These are phyloP conservation scores for Zasmidium citrigriseum DNA, from an alignment of 2,329 filamentous ascomycete species.

Conservation along the genomic window DNA sequence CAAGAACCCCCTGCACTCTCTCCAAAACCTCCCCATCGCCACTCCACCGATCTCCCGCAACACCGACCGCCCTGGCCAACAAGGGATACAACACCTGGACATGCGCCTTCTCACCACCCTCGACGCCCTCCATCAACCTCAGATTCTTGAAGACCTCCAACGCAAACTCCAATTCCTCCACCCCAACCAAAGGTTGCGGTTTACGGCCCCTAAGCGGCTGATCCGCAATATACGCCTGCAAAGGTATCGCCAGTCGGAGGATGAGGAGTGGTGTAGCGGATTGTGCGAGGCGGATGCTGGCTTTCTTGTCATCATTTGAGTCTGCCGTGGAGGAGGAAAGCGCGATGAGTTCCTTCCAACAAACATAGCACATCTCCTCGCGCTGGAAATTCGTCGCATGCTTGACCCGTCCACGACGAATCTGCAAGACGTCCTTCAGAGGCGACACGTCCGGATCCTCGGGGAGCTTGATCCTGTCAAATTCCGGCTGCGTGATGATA, in stretches of 20 bases:
- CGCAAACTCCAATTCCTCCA: constrained; percentile 74
- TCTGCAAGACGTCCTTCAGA: constrained; percentile 63
- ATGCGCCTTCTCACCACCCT: constrained; percentile 64
- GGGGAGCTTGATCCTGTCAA: constrained; percentile 63
- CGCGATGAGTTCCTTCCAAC: constrained; percentile 69
- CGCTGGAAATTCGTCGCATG: constrained; percentile 66
- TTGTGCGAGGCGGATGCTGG: constrained; percentile 65
- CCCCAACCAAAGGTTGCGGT: constrained; percentile 81
- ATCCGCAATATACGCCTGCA: constrained; percentile 87
- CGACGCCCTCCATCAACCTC: constrained; percentile 60
- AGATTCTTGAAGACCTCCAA: constrained; percentile 67
- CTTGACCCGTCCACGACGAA: constrained; percentile 71
- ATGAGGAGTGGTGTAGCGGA: constrained; percentile 80
- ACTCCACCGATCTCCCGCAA: constrained; percentile 61
- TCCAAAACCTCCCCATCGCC: constrained; percentile 54
- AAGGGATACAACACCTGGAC: constrained; percentile 79
- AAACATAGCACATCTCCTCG: constrained; percentile 74
- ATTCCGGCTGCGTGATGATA: constrained; percentile 63
- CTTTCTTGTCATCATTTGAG: constrained; percentile 36
- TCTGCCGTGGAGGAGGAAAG: constrained; percentile 29
- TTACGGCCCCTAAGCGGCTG: constrained; percentile 86
- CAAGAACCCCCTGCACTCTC: constrained; percentile 44
- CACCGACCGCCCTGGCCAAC: constrained; percentile 63
- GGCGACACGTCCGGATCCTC: constrained; percentile 51
- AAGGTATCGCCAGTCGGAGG: constrained; percentile 73